Conservation (phyloP, 1,139 yeast genomes). For the Protomyces arabidopsidicola region DNA sequence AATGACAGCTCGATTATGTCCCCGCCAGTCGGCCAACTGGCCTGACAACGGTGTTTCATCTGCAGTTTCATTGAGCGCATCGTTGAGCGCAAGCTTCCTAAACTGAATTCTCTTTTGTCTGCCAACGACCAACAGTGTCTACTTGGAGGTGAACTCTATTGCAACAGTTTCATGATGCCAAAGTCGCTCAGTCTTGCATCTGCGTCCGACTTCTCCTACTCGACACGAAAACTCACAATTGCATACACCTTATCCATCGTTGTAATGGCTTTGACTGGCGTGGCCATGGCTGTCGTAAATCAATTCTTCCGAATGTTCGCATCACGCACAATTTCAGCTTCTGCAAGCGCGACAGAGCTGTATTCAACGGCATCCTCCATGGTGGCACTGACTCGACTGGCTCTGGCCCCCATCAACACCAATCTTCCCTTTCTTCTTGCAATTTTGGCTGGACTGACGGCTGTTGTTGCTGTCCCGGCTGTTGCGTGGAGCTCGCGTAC, state of each 20-base stretch:
- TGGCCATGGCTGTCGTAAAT: constrained; percentile 2
- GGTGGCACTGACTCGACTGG: background rate
- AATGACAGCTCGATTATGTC: no score
- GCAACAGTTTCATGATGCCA: background rate
- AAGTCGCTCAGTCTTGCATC: background rate
- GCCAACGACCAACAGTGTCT: no score
- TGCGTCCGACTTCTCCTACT: background rate
- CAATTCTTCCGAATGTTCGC: background rate
- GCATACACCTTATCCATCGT: background rate
- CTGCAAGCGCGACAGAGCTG: background rate
- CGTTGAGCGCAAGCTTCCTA: no score
- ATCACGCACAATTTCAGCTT: background rate
- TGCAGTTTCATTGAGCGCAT: no score
- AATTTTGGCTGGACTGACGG: background rate
- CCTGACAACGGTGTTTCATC: no score
- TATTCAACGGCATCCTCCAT: background rate
- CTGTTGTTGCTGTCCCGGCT: background rate
- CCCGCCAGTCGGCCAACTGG: no score
- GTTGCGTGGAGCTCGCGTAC: constrained; percentile 1
- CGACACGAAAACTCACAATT: background rate
- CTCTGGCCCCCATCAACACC: constrained; percentile 4
- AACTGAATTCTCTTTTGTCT: no score
- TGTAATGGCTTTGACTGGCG: constrained; percentile 10
- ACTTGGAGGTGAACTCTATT: no score
- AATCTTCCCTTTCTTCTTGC: constrained; percentile 3